Evolutionary conservation across 306 rosid species (phyloP), one percentile per base, ranked within the genome.

Genomic region (Ormosia semicastrata): DNA sequence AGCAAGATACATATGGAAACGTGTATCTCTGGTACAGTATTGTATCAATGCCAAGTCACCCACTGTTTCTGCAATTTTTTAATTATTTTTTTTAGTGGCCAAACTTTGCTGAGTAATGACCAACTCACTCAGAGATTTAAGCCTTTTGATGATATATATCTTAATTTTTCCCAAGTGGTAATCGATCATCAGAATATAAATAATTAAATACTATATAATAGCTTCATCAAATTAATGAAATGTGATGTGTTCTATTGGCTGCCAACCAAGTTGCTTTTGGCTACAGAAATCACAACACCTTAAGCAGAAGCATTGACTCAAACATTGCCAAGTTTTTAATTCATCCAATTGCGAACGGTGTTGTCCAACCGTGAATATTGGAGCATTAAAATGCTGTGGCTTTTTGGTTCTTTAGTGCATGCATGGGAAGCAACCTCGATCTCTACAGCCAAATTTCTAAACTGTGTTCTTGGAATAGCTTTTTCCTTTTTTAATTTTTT

Each of bases 221-320:
- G 43, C 65, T 34, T 15, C 17, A 15, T 53, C 50, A 4, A 33
- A 54, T n/a, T 7, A 53, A 46, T 12, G 44, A 33, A 30, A 29
- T 44, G 73, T 9, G 32, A 62, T n/a, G 49, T 76, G 49, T 62
- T 76, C 9, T 62, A 34, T 53, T 52, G 44, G 30, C 40, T 9
- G 18, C 33, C n/a, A 76, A 77, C 46, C n/a, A 54, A 54, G 41
- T 58, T 59, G 64, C 77, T 70, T 80, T 58, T 69, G 71, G 34
- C 11, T 18, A 46, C 83, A 69, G 60, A 32, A 14, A 62, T 69
- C 49, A 53, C 29, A 39, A 33, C 8, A 2, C 7, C 46, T 39
- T 50, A 50, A 24, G 24, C 24, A 24, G 24, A 1, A n/a, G 63
- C 41, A 47, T 30, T 5, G 18, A 14, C 52, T 53, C 58, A 53